phyloP scores from a whole-genome alignment of 495 filamentous ascomycete genomes.

The Cetradonia linearis region DNA sequence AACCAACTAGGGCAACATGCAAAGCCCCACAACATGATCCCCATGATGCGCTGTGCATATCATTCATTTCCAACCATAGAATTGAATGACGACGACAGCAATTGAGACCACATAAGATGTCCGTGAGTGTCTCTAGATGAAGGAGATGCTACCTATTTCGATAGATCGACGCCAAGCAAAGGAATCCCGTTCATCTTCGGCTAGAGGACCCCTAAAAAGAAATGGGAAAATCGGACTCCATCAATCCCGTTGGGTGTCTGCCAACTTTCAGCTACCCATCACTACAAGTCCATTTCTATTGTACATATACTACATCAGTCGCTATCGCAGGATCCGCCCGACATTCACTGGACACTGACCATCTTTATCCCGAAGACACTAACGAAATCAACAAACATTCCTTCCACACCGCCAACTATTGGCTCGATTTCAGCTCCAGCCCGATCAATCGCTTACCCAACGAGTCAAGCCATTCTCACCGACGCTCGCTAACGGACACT shows the following conservation, averaged over 20 bases:
- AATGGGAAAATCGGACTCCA: not conserved
- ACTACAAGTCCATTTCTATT: slow-evolving; percentile 7
- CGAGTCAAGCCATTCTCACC: slow-evolving; percentile 6
- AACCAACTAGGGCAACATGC: not conserved
- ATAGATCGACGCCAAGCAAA: slow-evolving; percentile 6
- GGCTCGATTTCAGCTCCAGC: slow-evolving; percentile 10
- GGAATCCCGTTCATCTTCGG: slow-evolving; percentile 6
- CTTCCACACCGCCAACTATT: slow-evolving; percentile 1
- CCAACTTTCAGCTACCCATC: not conserved
- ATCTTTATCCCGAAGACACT: slow-evolving; percentile 5
- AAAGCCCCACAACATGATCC: not conserved
- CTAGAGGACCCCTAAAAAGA: not conserved
- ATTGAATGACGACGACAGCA: not conserved
- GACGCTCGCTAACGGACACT: slow-evolving; percentile 14
- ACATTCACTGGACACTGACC: slow-evolving; percentile 20
- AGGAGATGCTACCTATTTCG: not conserved
- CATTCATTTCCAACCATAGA: no score
- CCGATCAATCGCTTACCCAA: not conserved
- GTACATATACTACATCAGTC: slow-evolving; percentile 23
- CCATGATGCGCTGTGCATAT: not conserved
- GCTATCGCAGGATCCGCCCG: slow-evolving; percentile 9
- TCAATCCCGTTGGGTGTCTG: not conserved
- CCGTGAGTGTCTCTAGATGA: no score
- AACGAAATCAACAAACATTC: slow-evolving; percentile 12
- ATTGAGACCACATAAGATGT: not conserved